A percentile compares a stretch with the other conserved stretches of the same genome.
phyloP scores from a whole-genome alignment of 352 stramenopile species.

The Thraustochytrium sp. region DNA sequence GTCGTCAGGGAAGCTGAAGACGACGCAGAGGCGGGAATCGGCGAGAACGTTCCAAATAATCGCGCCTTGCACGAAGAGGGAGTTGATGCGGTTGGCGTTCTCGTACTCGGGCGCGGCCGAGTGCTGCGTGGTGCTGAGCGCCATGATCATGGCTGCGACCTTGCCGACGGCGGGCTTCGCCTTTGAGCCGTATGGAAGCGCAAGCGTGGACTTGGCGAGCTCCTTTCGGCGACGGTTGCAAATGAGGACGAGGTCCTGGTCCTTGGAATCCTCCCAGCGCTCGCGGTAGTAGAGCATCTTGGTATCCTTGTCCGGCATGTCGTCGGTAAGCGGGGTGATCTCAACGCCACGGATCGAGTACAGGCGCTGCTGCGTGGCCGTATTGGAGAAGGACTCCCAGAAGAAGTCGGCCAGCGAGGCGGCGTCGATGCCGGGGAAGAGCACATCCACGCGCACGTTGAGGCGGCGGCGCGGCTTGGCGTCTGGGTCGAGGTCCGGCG shows the following conservation, averaged over 20 bases:
- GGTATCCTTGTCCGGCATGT: conserved; percentile 41
- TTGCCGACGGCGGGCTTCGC: conserved; percentile 34
- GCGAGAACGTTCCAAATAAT: conserved; percentile 38
- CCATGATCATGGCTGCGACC: conserved; percentile 38
- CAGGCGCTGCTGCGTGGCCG: conserved; percentile 2
- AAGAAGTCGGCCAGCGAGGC: conserved; percentile 29
- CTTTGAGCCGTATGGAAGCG: background rate
- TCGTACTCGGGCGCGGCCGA: conserved; percentile 37
- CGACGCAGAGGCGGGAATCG: conserved; percentile 36
- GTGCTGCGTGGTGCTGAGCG: conserved; percentile 36
- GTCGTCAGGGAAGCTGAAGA: conserved; percentile 36
- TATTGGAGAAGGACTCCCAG: conserved; percentile 41
- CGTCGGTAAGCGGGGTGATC: conserved; percentile 35
- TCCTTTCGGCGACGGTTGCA: conserved; percentile 31
- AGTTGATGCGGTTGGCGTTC: conserved; percentile 34
- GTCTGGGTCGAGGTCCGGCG: background rate
- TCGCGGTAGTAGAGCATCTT: conserved; percentile 43
- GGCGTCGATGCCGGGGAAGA: conserved; percentile 42
- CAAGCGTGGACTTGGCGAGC: conserved; percentile 35
- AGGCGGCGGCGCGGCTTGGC: background rate
- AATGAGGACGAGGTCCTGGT: conserved; percentile 40
- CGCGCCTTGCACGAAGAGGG: conserved; percentile 22
- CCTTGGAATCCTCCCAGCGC: conserved; percentile 30
- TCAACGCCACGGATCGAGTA: conserved; percentile 18
- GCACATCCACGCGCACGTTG: conserved; percentile 35